phyloP scores from a whole-genome alignment of 1,284 basidiomycete species.

The Moesziomyces parantarcticus region DNA sequence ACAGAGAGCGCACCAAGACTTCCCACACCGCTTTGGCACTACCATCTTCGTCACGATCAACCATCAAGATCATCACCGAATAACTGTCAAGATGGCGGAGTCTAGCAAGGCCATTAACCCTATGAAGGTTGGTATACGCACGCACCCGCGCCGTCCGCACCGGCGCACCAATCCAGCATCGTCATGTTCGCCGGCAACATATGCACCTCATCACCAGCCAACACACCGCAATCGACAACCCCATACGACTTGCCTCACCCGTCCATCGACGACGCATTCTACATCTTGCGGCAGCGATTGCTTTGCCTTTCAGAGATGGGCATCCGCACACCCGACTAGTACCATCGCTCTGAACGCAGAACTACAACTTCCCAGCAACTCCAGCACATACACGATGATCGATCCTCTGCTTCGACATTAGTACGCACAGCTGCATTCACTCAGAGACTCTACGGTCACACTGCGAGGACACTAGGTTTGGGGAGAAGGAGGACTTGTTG shows the following conservation, averaged over 20 bases:
- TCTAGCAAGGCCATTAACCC: slow-evolving; percentile 67
- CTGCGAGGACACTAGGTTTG: no score
- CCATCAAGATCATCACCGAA: slow-evolving; percentile 47
- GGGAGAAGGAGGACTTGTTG: no score
- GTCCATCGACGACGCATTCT: not conserved
- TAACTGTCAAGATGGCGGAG: slow-evolving; percentile 61
- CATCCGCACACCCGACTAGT: no score
- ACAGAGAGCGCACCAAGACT: slow-evolving; percentile 13
- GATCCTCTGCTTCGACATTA: no score
- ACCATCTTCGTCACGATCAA: slow-evolving; percentile 51
- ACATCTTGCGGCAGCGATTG: no score
- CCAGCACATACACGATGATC: no score
- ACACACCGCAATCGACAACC: not conserved
- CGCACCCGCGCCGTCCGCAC: slow-evolving; percentile 1
- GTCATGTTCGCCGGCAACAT: slow-evolving; percentile 7
- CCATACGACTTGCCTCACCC: not conserved
- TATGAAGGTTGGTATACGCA: slow-evolving; percentile 62
- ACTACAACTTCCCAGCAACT: no score
- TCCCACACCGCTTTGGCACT: slow-evolving; percentile 16
- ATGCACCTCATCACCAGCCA: not conserved
- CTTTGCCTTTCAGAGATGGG: no score
- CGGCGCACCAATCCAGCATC: slow-evolving; percentile 6
- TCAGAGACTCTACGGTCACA: no score
- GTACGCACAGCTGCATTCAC: no score
- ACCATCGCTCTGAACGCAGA: no score